phyloP scores from a whole-genome alignment of 352 stramenopile species.

The Pythium rhizo-oryzae region DNA sequence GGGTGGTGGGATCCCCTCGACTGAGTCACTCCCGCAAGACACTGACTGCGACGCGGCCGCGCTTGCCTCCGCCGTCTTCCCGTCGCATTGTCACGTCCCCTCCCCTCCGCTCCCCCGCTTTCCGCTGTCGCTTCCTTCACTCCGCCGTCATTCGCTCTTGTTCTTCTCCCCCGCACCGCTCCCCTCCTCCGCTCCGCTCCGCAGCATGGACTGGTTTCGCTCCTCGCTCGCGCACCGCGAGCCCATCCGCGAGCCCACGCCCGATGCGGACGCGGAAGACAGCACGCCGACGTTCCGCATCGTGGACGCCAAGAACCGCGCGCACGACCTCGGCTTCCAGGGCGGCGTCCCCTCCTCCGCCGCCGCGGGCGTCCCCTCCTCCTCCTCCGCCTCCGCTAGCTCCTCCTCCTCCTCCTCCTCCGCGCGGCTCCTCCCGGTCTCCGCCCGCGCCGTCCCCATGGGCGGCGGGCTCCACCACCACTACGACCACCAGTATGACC shows the following conservation, averaged over 20 bases:
- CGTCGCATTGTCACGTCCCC: slow-evolving; percentile 17
- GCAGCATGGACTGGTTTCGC: slow-evolving; percentile 30
- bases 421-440: slow-evolving; percentile 16
- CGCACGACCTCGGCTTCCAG: slow-evolving; percentile 48
- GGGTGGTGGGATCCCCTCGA: slow-evolving; percentile 14
- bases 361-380: neutral
- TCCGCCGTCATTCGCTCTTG: slow-evolving; percentile 16
- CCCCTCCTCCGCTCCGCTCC: too few species aligned
- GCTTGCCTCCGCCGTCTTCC: neutral
- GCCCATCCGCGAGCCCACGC: slow-evolving; percentile 23
- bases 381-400: too few species aligned
- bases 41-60: slow-evolving; percentile 17
- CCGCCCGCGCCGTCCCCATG: slow-evolving; percentile 11
- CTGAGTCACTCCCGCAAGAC: slow-evolving; percentile 22
- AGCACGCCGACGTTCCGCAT: slow-evolving; percentile 60
- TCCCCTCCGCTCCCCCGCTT: slow-evolving; percentile 4
- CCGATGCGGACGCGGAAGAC: slow-evolving; percentile 18
- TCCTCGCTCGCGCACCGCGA: slow-evolving; percentile 18
- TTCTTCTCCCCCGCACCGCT: neutral
- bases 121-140: neutral
- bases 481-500: slow-evolving; percentile 15
- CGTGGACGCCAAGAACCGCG: slow-evolving; percentile 73
- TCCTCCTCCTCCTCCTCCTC: slow-evolving; percentile 11
- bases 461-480: slow-evolving; percentile 8
- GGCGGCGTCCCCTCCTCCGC: neutral